Percentiles rank a stretch among this genome's conserved stretches.
Evolutionary conservation across 2,329 filamentous ascomycete species (phyloP).

Genomic region (Fusarium paranaense): DNA sequence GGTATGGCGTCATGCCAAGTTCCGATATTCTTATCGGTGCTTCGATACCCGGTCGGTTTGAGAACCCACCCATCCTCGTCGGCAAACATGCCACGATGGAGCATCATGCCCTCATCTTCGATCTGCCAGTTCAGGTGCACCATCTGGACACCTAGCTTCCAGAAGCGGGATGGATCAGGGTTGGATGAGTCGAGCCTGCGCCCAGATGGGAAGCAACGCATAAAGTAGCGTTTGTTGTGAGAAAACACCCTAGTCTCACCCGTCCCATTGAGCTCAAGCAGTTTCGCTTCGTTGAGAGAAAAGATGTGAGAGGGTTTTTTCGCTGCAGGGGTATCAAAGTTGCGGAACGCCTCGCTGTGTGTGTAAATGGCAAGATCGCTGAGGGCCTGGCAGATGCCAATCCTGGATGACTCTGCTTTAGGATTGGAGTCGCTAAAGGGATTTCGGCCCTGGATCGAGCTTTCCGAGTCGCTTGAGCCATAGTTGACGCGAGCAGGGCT

Average conservation of each 20-base stretch:
- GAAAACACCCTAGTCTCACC: slow-evolving; percentile 78
- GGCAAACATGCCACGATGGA: slow-evolving; percentile 97
- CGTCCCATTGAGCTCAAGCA: slow-evolving; percentile 68
- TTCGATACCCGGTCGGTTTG: slow-evolving; percentile 77
- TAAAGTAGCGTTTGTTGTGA: slow-evolving; percentile 88
- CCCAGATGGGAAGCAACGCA: slow-evolving; percentile 88
- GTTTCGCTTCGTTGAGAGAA: slow-evolving; percentile 86
- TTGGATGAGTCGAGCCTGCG: slow-evolving; percentile 87
- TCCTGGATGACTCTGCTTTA: not conserved
- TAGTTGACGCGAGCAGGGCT: not conserved
- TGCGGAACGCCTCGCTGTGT: not conserved
- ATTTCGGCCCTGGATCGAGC: no score
- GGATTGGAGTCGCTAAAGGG: not conserved
- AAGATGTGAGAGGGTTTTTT: slow-evolving; percentile 77
- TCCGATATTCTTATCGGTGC: not conserved
- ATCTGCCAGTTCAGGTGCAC: slow-evolving; percentile 97
- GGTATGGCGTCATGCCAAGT: not conserved
- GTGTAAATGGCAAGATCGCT: not conserved
- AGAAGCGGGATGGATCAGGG: slow-evolving; percentile 89
- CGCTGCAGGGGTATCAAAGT: slow-evolving; percentile 43
- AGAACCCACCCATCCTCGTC: slow-evolving; percentile 85
- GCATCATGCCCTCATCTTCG: slow-evolving; percentile 91
- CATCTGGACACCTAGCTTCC: slow-evolving; percentile 96
- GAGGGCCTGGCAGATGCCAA: not conserved
- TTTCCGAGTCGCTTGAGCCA: not conserved